Base-by-base conservation (phyloP, 805 yeast species). In the Metschnikowia amazonensis region DNA sequence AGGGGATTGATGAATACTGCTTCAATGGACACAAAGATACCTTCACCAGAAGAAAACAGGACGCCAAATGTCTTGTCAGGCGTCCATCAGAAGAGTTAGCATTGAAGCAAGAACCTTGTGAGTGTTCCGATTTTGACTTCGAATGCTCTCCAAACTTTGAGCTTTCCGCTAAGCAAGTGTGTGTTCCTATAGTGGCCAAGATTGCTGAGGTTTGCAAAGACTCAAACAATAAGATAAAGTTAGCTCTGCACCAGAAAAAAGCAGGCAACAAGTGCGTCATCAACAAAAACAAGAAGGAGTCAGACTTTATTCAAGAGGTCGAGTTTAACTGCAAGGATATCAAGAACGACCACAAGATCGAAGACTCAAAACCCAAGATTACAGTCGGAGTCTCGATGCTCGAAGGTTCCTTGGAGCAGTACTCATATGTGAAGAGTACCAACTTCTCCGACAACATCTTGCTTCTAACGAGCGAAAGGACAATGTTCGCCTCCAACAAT, bases 21-120 rank as follows among this genome's bases (percentile, higher is more conserved):
- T 69, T 86, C 16, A 70, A 75, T 65, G 96, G 96, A 6, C 84
- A 79, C 46, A 75, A 69, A 50, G 86, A 83, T 55, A 76, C 70
- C 50, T 82, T 80, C 58, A 60, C 53, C 37, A 75, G 95, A 62
- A 79, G 95, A 67, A 82, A 81, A 55, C 71, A 72, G 37, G 77
- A 74, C 36, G 77, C 90, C 1, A 59, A 80, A 47, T 89, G 96
- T 69, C 77, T 77, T 59, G 78, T 80, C 10, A 70, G 70, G 45
- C 67, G 69, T 20, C 82, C 79, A 52, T 59, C 79, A 7, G 63
- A 67, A 39, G 67, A 68, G 5, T 62, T 65, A 18, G 80, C 77
- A 48, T 10, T 28, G 17, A 29, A n/a, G 8, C 18, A 37, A 14
- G 83, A 77, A 43, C 63, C 76, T 7, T 88, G 96, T 62, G 65